A percentile compares a stretch with the other conserved stretches of the same genome.
Evolutionary conservation across 2,329 filamentous ascomycete species (phyloP).

Genomic region (Zasmidium citrigriseum): DNA sequence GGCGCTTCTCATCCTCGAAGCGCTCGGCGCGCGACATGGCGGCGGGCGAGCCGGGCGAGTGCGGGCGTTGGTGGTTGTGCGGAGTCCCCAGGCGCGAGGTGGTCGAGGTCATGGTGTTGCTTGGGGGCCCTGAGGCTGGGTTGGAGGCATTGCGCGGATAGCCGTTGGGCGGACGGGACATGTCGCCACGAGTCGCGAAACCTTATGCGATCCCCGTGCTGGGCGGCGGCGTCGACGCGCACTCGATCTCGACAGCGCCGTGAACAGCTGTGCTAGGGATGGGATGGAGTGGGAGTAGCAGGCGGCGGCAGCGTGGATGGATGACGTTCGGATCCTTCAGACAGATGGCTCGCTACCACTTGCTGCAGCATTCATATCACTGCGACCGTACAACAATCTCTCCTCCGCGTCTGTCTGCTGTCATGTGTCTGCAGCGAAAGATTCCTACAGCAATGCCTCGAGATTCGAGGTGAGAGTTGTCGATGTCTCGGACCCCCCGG

Average conservation of each 20-base stretch:
- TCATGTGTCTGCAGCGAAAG: not conserved
- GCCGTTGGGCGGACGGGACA: conserved; percentile 11
- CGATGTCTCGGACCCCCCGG: not conserved
- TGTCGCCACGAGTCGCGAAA: not conserved
- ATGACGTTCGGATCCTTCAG: not conserved
- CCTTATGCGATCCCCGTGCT: not conserved
- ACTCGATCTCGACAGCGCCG: too few relatives aligned
- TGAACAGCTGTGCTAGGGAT: too few relatives aligned
- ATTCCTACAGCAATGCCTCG: not conserved
- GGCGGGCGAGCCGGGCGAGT: conserved; percentile 7
- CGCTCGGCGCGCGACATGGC: conserved; percentile 64
- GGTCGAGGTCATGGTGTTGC: conserved; percentile 3
- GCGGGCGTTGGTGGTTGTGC: conserved; percentile 1
- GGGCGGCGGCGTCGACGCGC: not conserved
- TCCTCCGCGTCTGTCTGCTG: not conserved
- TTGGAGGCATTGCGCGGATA: conserved; percentile 10
- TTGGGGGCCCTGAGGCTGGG: not conserved
- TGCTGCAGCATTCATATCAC: not conserved
- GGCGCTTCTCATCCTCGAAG: conserved; percentile 94
- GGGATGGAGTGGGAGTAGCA: not conserved
- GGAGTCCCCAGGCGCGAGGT: conserved; percentile 1
- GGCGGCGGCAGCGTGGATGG: not conserved
- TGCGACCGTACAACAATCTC: not conserved
- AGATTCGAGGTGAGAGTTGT: not conserved
- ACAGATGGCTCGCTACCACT: not conserved